Evolutionary conservation across 2,329 filamentous ascomycete species (phyloP), one percentile per base, ranked within the genome.

Genomic region (Penicillium sclerotiorum): DNA sequence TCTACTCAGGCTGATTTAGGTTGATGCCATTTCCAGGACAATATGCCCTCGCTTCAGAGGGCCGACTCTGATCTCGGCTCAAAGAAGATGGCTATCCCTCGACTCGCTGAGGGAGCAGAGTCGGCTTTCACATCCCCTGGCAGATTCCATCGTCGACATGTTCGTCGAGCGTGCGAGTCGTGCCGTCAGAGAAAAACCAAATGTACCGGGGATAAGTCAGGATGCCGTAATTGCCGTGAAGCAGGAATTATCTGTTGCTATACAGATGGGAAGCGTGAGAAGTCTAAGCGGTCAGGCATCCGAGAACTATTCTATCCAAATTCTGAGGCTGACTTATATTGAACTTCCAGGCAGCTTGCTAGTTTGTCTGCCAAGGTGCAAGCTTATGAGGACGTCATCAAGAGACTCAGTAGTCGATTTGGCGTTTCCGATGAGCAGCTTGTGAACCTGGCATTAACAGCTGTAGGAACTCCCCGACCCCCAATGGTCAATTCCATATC

Each of bases 121-220:
- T 65, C 68, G 28, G 58, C 61, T 11, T 66, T 69, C 23, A 60
- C 64, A 8, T 64, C 67, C 5, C 62, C 67, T 21, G 67, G 65
- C 18, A 61, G 68, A 23, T 65, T 66, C n/a, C 68, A 70, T 39
- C 67, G 69, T 43, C 66, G 66, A 18, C 67, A 71, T 49, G 67
- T 70, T 25, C 66, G 65, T 36, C 67, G 67, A 47, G 73, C 74
- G 15, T 77, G 74, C 48, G 74, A 77, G 48, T 70, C 70, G n/a
- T 77, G 74, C 52, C 66, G 74, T 18, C 67, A 71, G 49, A 67
- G 72, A 36, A 77, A 76, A 57, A 76, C 71, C 28, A 77, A 75
- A 57, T 77, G 74, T 50, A 73, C 71, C 21, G 74, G 74, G 15
- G 73, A 76, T 46, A 68, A 71, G 45, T 72, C 73, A 23, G 67